These are phyloP conservation scores for Trapa incisa DNA, from an alignment of 345 rosid genomes.

Conservation along the genomic window DNA sequence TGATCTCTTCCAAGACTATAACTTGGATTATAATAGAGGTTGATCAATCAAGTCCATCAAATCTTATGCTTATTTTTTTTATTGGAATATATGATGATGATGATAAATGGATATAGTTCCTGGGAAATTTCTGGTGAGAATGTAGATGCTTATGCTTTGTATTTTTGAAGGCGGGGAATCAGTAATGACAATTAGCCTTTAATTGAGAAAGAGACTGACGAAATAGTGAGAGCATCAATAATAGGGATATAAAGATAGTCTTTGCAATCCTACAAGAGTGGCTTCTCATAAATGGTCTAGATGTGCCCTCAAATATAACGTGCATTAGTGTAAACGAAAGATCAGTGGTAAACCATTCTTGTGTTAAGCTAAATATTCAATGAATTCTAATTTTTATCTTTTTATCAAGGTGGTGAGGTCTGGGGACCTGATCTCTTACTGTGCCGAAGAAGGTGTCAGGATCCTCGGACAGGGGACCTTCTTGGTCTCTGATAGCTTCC, in stretches of 20 bases:
- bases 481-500: constrained; percentile 90
- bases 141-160: too few species aligned
- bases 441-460: constrained; percentile 95
- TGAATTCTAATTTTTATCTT: not conserved
- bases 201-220: not conserved
- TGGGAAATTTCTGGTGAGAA: too few species aligned
- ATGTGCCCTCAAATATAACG: not conserved
- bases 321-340: not conserved
- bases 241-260: not conserved
- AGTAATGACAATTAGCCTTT: not conserved
- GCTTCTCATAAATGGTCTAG: not conserved
- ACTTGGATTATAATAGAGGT: not conserved
- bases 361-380: not conserved
- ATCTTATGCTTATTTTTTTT: not conserved
- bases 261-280: too few species aligned
- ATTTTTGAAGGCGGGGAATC: not conserved
- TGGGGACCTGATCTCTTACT: constrained; percentile 85
- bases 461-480: constrained; percentile 90
- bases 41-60: not conserved
- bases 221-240: not conserved
- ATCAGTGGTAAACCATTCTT: not conserved
- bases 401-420: constrained; percentile 75
- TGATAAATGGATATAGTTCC: not conserved
- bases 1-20: not conserved
- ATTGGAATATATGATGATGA: not conserved